These are phyloP conservation scores for Mycocentrospora acerina DNA, from an alignment of 2,329 filamentous ascomycete genomes.

Conservation along the genomic window DNA sequence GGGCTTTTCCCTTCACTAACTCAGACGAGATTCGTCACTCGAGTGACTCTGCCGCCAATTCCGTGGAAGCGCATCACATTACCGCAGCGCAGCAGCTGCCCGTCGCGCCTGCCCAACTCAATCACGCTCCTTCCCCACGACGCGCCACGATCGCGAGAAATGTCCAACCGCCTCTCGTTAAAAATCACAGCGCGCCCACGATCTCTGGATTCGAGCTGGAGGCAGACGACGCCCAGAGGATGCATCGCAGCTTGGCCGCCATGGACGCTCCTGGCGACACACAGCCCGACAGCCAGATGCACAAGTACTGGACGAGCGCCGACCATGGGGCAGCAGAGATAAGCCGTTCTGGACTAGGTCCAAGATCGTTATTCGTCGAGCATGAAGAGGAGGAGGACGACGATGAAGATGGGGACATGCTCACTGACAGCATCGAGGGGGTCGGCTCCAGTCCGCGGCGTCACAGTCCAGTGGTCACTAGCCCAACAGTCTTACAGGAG, in stretches of 20 bases:
- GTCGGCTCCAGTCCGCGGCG: constrained; percentile 30
- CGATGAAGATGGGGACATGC: constrained; percentile 15
- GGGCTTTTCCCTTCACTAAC: constrained; percentile 24
- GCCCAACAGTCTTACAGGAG: constrained; percentile 30
- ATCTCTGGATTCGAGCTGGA: constrained; percentile 22
- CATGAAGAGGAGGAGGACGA: constrained; percentile 14
- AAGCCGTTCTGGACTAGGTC: constrained; percentile 8
- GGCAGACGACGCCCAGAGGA: constrained; percentile 19
- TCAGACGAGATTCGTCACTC: constrained; percentile 21
- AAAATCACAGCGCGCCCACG: constrained; percentile 36
- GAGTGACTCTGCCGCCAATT: constrained; percentile 9
- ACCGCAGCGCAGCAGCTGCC: constrained; percentile 15
- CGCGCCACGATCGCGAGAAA: constrained; percentile 31
- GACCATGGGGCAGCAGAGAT: constrained; percentile 16
- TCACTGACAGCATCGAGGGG: constrained; percentile 20
- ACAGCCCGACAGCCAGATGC: constrained; percentile 51
- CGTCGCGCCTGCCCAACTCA: constrained; percentile 12
- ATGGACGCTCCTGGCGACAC: constrained; percentile 47
- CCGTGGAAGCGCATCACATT: constrained; percentile 6
- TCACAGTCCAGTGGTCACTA: constrained; percentile 27
- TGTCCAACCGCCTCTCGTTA: constrained; percentile 33
- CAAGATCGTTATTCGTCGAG: constrained; percentile 22
- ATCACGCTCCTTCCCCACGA: constrained; percentile 22
- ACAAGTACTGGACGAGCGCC: constrained; percentile 43
- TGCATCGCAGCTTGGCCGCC: constrained; percentile 43